Base-by-base conservation (phyloP, 163 green algal species). In the Coccomyxa subellipsoidea region DNA sequence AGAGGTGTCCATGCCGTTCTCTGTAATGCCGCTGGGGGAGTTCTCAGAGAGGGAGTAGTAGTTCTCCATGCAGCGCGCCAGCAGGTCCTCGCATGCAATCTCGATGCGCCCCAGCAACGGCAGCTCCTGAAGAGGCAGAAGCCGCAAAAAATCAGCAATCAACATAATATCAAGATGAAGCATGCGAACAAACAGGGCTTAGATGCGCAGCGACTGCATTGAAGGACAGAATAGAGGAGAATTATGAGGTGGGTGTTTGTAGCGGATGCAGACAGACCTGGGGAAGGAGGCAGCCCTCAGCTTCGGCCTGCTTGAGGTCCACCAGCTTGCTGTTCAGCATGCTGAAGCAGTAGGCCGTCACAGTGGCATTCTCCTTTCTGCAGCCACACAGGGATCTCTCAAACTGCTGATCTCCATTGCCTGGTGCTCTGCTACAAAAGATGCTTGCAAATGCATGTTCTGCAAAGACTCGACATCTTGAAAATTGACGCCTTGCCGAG, bases 21-120 rank as follows among this genome's bases (percentile, higher is more conserved):
- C 85, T 78, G 87, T 72, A 38, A 91, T 83, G 34, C 86, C 88
- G 35, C 31, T 81, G 8, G 72, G 69, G 5, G 82, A 77, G 12
- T 77, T 70, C 77, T 88, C 84, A 34, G 78, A 87, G 10, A 95
- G 85, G 47, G 84, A 82, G 82, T 91, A 90, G 87, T 95, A 96
- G 80, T 91, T 92, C 78, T 96, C 92, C 84, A 96, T 93, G 10
- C 77, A 79, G 0, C 81, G 76, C 38, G 86, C 84, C 34, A 95
- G 87, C 86, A 94, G 83, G 39, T 86, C 84, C 79, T 93, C 85
- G 35, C 84, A 86, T 36, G 85, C 83, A 21, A 54, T 39, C 81
- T 89, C 85, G 32, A 93, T 84, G 35, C 86, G 79, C 8, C 35
- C 69, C 53, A 95, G 90, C 73, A 94, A 82, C 12, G 85, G 87